Evolutionary conservation across 352 stramenopile genomes (phyloP), one percentile per base, ranked within the genome.

Genomic region (Phytophthora lateralis): DNA sequence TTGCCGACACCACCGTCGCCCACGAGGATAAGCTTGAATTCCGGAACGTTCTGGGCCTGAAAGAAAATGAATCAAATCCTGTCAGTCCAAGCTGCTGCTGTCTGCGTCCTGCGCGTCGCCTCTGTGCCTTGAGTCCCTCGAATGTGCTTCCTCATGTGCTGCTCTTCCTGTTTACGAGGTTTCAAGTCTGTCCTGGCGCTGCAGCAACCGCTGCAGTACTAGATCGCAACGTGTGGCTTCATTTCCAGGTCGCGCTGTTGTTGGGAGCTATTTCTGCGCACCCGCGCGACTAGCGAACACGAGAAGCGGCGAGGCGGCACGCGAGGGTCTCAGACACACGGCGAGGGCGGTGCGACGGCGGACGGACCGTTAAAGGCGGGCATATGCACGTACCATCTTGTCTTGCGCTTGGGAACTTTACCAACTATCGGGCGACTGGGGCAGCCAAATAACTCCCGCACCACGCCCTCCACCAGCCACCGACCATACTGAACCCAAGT

Each of bases 1-100:
- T 99, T 99, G 55, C 98, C 98, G 43, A 99, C 98, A 72, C 97
- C 98, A 69, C 97, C 97, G 77, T 99, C 98, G 57, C 98, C 98
- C 51, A 99, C 97, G 59, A 99, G 96, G 69, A 99, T 99, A 17
- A 99, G 91, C 88, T 99, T 99, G 78, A 99, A 99, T 88, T 99
- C 98, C 34, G 98, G 97, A 60, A 98, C 92, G 74, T 85, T 91
- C 70, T 88, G 79, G 41, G 70, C 73, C 78, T 85, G 49, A 29
- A 75, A 14, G 8, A 45, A 17, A 32, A 39, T 8, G 18, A 14
- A 53, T 37, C n/a, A 63, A 12, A 29, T 55, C 30, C 15, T 53
- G 54, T 68, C 20, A 64, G 47, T 62, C 15, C 17, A 43, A 43
- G 37, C 38, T 60, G 41, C 24, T 35, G 4, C 3, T 38, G 15